Evolutionary conservation across 208 protist species (phyloP), one percentile per base, ranked within the genome.

Genomic region (Porcisia hertigi): DNA sequence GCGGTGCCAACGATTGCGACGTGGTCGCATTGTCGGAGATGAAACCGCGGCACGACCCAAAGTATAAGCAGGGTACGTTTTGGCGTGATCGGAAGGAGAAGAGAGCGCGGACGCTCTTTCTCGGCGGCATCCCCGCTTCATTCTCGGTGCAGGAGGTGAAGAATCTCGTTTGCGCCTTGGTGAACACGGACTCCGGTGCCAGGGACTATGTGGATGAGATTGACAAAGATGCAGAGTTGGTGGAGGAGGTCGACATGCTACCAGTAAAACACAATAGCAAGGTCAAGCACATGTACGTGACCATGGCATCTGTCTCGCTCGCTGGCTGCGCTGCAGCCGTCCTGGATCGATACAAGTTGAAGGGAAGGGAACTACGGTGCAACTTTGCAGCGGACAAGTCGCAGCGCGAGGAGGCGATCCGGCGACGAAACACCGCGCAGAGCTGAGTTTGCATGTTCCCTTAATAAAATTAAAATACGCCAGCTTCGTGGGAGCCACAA

Each of bases 321-420:
- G 91, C 91, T 3, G 85, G 81, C 47, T 89, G 73, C 57, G 82
- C 83, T 2, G 77, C 85, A 23, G 69, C 86, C 39, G 39, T 85
- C 39, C 79, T 97, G 47, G 84, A 97, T 69, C 81, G 88, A 34
- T 82, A 88, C 55, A 73, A 59, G 57, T 69, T 97, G 62, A 82
- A 88, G 20, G 83, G 85, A 7, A 43, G 52, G 8, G 64, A 64
- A 25, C 79, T 97, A 57, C 88, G 93, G n/a, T 95, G 91, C 69
- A 97, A 97, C 75, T 94, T 95, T 74, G 88, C 93, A 7, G 73
- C 91, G 0, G 91, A 97, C 73, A 95, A 94, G 80, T 71, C 73
- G 18, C 87, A 97, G 84, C 88, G 93, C 1, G 80, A 85, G 6
- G 88, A 90, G 59, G 93, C 93, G 2, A 97, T 97, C 30, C 71